Base-by-base conservation (phyloP, 140 eudicot genomes). In the Oenanthe javanica region DNA sequence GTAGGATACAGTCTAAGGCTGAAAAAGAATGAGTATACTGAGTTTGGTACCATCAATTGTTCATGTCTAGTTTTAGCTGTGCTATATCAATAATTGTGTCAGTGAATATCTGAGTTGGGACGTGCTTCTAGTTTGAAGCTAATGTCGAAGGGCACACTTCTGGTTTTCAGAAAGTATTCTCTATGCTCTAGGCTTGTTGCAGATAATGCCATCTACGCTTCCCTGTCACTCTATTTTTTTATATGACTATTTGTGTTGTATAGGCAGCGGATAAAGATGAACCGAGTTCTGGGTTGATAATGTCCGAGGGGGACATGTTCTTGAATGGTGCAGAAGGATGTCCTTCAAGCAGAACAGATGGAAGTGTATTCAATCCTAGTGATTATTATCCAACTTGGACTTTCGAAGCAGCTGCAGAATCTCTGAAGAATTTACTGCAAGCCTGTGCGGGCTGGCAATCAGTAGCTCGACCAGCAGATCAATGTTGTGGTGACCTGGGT, bases 181-280 rank as follows among this genome's bases (percentile, higher is more conserved):
- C 19, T 49, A 49, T 3, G 55, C 13, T 51, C 18, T 51, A 51
- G 19, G 19, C 19, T 51, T 51, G 57, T 51, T 2, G 19, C 19
- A 51, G 1, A 51, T 18, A 51, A 51, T 12, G 5, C 19, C 57
- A 51, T 50, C 16, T 51, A 51, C 57, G 14, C 54, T 50, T 50
- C 16, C 12, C 54, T 50, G 54, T 12, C 4, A 50, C 13, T 3
- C 0, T 49, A 12, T 51, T 13, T 4, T 43, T 51, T 61, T 19
- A 8, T 19, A 8, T 9, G 2, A 61, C 38, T n/a, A 23, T 47
- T 50, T 48, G 49, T 23, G 42, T 11, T 36, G n/a, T 71, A 1
- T 45, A 93, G 97, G 98, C 94, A 76, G 89, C 96, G 12, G 98
- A 94, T 82, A 92, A 89, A 81, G 91, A 81, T 50, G 88, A 63